Conservation (phyloP, 2,329 filamentous ascomycete species). For the Coniella vitis region DNA sequence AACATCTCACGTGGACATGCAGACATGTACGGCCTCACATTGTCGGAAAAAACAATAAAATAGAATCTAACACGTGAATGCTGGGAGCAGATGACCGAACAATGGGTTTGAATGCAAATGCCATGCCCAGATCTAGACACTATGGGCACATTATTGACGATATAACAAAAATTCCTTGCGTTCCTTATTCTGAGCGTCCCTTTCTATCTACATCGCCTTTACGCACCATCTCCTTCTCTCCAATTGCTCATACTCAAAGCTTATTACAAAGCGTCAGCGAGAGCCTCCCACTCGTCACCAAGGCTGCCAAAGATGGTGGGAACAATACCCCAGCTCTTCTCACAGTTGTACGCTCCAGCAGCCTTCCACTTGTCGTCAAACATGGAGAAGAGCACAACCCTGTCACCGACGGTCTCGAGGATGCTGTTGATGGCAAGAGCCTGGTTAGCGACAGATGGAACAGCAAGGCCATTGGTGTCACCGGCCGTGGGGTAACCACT, state of each 20-base stretch:
- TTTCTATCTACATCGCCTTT: neutral
- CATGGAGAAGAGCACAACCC: conserved; percentile 76
- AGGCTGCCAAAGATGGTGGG: conserved; percentile 37
- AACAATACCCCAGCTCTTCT: conserved; percentile 70
- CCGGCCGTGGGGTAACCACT: conserved; percentile 80
- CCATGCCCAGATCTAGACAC: too few species aligned
- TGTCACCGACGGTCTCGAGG: conserved; percentile 54
- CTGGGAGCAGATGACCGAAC: too few species aligned
- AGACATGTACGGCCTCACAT: too few species aligned
- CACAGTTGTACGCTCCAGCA: conserved; percentile 60
- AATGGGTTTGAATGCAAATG: too few species aligned
- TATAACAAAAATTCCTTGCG: too few species aligned
- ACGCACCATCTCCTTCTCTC: neutral
- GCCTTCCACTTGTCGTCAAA: conserved; percentile 78
- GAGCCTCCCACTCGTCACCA: conserved; percentile 4
- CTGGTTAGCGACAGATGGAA: conserved; percentile 64
- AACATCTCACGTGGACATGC: too few species aligned
- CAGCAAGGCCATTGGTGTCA: conserved; percentile 61
- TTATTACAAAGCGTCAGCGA: neutral
- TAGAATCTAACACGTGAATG: too few species aligned
- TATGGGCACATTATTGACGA: too few species aligned
- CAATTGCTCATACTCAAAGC: neutral
- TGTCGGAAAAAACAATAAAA: too few species aligned
- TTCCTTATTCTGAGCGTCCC: neutral
- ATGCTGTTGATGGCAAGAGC: conserved; percentile 65